Evolutionary conservation across 2,329 filamentous ascomycete genomes (phyloP).

Genomic region (Aspergillus sp.): DNA sequence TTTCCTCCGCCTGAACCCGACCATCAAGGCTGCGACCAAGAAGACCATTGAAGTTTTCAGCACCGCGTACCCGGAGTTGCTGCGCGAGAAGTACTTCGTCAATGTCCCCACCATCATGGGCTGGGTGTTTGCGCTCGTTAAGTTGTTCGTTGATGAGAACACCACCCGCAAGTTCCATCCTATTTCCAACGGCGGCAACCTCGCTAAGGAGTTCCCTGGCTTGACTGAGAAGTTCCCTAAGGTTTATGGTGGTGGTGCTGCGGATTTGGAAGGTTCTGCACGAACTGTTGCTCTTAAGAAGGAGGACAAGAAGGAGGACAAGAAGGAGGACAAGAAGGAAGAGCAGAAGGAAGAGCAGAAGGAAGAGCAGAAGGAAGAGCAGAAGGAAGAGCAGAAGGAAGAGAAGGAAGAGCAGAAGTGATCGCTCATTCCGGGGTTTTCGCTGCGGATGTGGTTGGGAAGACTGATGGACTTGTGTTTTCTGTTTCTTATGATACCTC

Average conservation of each 20-base stretch:
- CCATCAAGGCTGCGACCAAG: constrained; percentile 72
- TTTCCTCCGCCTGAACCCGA: constrained; percentile 78
- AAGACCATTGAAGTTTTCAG: constrained; percentile 81
- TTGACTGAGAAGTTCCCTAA: constrained; percentile 68
- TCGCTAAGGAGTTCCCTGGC: constrained; percentile 60
- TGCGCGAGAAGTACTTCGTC: constrained; percentile 92
- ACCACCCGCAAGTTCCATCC: constrained; percentile 79
- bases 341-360: not conserved
- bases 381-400: not conserved
- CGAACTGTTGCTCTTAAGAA: constrained; percentile 30
- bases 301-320: not conserved
- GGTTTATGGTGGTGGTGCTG: constrained; percentile 75
- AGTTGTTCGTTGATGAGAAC: constrained; percentile 70
- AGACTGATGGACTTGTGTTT: not conserved
- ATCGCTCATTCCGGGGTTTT: not conserved
- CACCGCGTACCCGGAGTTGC: constrained; percentile 82
- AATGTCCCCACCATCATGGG: constrained; percentile 92
- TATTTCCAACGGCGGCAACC: constrained; percentile 68
- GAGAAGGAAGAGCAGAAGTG: not conserved
- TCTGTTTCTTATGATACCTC: constrained; percentile 8
- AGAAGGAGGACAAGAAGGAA: not conserved
- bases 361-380: not conserved
- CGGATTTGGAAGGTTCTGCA: constrained; percentile 45
- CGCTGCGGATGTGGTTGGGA: not conserved
- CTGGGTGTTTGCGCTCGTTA: constrained; percentile 76